These are phyloP conservation scores for Dactylellina sp. DNA, from an alignment of 2,329 filamentous ascomycete genomes.

Conservation along the genomic window DNA sequence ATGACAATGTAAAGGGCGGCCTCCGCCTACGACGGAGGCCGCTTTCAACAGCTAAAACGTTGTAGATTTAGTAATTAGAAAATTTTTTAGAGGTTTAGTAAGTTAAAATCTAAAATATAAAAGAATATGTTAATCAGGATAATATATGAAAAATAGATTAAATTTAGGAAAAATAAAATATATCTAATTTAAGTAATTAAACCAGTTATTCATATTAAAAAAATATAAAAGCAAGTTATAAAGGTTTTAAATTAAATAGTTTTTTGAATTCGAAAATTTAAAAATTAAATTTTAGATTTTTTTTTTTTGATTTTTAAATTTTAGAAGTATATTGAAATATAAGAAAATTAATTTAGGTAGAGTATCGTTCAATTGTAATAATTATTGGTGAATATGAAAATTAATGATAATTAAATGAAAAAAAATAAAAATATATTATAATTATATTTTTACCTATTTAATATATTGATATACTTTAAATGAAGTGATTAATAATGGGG, in stretches of 20 bases:
- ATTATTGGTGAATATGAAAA: constrained; percentile 25
- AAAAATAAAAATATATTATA: constrained; percentile 42
- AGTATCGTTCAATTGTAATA: constrained; percentile 28
- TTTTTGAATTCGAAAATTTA: constrained; percentile 42
- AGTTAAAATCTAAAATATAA: constrained; percentile 31
- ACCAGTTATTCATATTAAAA: constrained; percentile 17
- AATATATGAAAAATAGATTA: constrained; percentile 46
- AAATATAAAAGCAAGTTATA: constrained; percentile 32
- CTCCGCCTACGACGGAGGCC: background rate
- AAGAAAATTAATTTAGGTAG: constrained; percentile 44
- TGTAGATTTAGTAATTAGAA: constrained; percentile 28
- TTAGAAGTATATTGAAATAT: constrained; percentile 19
- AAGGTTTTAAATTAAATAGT: constrained; percentile 43
- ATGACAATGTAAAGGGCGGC: constrained; percentile 8
- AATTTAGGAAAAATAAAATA: constrained; percentile 40
- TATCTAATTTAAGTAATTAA: constrained; percentile 33
- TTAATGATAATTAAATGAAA: constrained; percentile 35
- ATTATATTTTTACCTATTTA: constrained; percentile 28
- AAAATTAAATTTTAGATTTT: constrained; percentile 45
- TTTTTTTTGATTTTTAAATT: constrained; percentile 41
- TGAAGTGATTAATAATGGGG: constrained; percentile 20
- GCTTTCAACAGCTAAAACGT: constrained; percentile 13
- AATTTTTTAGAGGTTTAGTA: constrained; percentile 39
- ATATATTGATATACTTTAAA: constrained; percentile 27
- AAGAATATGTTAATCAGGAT: constrained; percentile 45